Base-by-base conservation (phyloP, 1,284 basidiomycete species). In the Cutaneotrichosporon daszewskae region DNA sequence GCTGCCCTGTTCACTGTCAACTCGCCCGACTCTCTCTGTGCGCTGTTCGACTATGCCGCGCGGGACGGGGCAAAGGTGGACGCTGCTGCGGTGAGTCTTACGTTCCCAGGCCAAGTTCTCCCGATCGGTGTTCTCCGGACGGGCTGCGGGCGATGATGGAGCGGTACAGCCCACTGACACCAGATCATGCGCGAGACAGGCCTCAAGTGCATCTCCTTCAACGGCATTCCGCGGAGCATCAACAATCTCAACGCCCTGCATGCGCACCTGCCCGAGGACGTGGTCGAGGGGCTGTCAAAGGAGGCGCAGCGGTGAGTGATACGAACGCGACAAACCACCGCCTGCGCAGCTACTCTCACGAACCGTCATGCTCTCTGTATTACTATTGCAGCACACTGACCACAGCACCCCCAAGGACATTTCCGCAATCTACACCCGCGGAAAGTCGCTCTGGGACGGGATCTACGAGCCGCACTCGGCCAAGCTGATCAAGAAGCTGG, bases 161-260 rank as follows among this genome's bases (percentile, higher is more conserved):
- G n/a, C n/a, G n/a, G n/a, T n/a, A n/a, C n/a, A n/a, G n/a, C n/a
- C n/a, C 5, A 18, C 35, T 37, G 35, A 37, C 35, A 11, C 4
- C 24, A 52, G 52, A 40, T 91, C 29, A 91, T 97, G 81, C 80
- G 94, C 40, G 94, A 98, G 74, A 81, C 85, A 9, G 89, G 89
- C 5, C 68, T 98, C 65, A 97, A 98, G 74, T 91, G 87, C 60
- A 83, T 85, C 62, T 87, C 91, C 55, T 91, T 95, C 68, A 81
- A 88, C 53, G 91, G 91, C 31, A 40, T 51, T 13, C 45, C 50
- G 7, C 31, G 38, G 85, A 83, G 83, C 41, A 94, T 94, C 66
- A 79, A 89, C 59, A 82, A 82, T 49, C 79, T 94, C 43, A 79
- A 82, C 41, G 85, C 82, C 22, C 72, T 94, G 55, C 77, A 79